These are phyloP conservation scores for Tagetes erecta DNA, from an alignment of 129 eudicot genomes.

Conservation along the genomic window DNA sequence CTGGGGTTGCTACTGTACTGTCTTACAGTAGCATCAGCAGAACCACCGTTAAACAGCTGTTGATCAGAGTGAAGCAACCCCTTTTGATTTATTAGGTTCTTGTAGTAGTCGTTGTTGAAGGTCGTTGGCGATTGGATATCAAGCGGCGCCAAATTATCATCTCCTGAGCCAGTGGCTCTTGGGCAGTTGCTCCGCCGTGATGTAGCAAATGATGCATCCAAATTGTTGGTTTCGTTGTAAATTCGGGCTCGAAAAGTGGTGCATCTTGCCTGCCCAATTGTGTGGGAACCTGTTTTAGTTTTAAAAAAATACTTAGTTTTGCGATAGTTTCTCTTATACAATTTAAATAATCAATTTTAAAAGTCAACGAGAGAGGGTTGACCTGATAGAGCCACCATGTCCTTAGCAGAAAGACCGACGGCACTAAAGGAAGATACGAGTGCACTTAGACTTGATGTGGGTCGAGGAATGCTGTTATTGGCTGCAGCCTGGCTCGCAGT, in stretches of 20 bases:
- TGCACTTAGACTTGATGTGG: constrained; percentile 59
- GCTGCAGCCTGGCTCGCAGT: constrained; percentile 82
- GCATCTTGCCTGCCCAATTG: constrained; percentile 94
- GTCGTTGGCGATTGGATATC: constrained; percentile 62
- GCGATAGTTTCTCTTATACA: too few species aligned
- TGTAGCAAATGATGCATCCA: constrained; percentile 60
- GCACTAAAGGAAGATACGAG: constrained; percentile 60
- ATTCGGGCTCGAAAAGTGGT: constrained; percentile 71
- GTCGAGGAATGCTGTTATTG: constrained; percentile 75
- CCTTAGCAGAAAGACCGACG: constrained; percentile 75
- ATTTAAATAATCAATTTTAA: not conserved
- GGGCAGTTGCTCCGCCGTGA: constrained; percentile 59
- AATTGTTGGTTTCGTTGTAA: constrained; percentile 71
- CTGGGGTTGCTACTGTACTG: constrained; percentile 45
- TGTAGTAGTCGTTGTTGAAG: constrained; percentile 77
- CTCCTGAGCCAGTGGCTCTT: constrained; percentile 52
- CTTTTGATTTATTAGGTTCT: constrained; percentile 52
- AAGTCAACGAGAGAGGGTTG: constrained; percentile 11
- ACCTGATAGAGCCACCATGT: constrained; percentile 82
- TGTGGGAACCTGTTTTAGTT: constrained; percentile 59
- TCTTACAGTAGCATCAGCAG: constrained; percentile 63
- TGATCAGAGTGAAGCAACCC: constrained; percentile 95
- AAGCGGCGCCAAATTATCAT: constrained; percentile 83
- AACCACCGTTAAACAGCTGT: constrained; percentile 76
- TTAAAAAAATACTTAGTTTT: too few species aligned